phyloP scores from a whole-genome alignment of 305 asterid genomes.

The Solanum hybrid region DNA sequence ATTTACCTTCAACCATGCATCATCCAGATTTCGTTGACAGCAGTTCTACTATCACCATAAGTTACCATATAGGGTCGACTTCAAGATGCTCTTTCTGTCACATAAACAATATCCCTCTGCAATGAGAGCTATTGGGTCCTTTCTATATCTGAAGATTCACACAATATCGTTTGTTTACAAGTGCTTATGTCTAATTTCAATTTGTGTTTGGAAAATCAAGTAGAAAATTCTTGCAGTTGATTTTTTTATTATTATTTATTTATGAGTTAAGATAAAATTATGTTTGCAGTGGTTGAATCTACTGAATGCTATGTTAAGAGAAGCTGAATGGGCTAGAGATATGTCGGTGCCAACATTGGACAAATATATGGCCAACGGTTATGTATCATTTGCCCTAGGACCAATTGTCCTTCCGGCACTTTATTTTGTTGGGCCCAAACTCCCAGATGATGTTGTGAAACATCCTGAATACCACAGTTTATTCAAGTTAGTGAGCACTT shows the following conservation, averaged over 20 bases:
- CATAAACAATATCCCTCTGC: not conserved
- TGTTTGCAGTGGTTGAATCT: conserved; percentile 68
- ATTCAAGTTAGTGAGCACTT: conserved; percentile 55
- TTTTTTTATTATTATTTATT: not conserved
- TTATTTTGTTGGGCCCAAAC: conserved; percentile 71
- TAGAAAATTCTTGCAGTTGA: not conserved
- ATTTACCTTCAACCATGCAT: not conserved
- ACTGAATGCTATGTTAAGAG: conserved; percentile 67
- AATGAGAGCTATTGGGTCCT: not conserved
- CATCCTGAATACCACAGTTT: conserved; percentile 47
- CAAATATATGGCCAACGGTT: conserved; percentile 65
- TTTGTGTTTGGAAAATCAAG: not conserved
- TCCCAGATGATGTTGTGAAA: conserved; percentile 54
- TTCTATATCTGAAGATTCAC: not conserved
- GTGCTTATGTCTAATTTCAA: not conserved
- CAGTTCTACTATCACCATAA: not conserved
- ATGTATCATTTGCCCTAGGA: conserved; percentile 68
- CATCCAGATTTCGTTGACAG: conserved; percentile 1
- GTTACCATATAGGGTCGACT: not conserved
- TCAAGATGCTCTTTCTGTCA: not conserved
- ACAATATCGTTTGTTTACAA: not conserved
- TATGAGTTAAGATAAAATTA: not conserved
- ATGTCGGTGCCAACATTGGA: conserved; percentile 41
- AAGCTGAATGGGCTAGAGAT: conserved; percentile 57
- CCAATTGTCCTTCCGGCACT: conserved; percentile 78